These are phyloP conservation scores for Metrosideros polymorpha DNA, from an alignment of 441 rosid genomes.

Conservation along the genomic window DNA sequence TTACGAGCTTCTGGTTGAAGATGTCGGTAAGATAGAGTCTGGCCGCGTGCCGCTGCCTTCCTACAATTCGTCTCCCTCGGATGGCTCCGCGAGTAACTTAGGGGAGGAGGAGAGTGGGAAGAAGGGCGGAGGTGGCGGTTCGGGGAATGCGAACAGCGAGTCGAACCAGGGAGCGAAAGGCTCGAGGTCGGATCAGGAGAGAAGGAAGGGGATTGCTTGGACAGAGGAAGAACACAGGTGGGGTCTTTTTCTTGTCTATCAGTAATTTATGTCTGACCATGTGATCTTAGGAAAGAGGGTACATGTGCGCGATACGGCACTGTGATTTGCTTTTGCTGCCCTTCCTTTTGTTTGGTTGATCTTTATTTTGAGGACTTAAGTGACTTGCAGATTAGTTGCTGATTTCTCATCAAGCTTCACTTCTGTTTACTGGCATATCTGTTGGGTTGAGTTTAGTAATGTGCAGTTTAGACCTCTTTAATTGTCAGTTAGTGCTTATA, in stretches of 20 bases:
- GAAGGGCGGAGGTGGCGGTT: slow-evolving; percentile 51
- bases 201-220: slow-evolving; percentile 98
- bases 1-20: neutral
- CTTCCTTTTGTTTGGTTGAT: neutral
- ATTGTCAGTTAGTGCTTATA: neutral
- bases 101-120: slow-evolving; percentile 67
- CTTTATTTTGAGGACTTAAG: neutral
- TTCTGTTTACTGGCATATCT: neutral
- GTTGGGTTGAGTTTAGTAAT: neutral
- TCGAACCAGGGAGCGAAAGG: slow-evolving; percentile 69
- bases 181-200: slow-evolving; percentile 90
- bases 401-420: neutral
- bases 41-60: slow-evolving; percentile 8
- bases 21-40: slow-evolving; percentile 1
- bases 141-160: slow-evolving; percentile 46
- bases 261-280: neutral
- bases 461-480: neutral
- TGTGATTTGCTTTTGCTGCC: neutral
- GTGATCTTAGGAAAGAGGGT: neutral
- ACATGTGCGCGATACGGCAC: neutral
- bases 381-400: neutral
- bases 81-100: slow-evolving; percentile 47
- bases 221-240: slow-evolving; percentile 99
- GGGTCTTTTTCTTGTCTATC: slow-evolving; percentile 1
- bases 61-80: slow-evolving; percentile 21